Percentiles rank a stretch among this genome's conserved stretches.
Conservation (phyloP, 768 basidiomycete genomes). For the Pleurotus ostreatus region DNA sequence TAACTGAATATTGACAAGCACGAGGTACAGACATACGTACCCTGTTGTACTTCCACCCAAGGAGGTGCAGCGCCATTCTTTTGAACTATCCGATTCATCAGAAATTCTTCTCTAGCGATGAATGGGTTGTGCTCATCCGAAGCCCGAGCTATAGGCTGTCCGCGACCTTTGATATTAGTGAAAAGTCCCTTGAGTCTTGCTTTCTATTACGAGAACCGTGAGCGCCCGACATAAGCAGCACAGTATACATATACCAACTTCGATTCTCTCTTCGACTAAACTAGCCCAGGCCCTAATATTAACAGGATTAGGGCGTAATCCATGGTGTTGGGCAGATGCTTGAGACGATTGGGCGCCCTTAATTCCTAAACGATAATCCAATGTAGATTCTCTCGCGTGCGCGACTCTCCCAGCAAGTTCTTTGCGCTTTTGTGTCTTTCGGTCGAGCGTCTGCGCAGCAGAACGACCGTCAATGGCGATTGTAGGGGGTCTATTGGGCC, state of each 20-base stretch:
- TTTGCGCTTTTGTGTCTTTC: conserved; percentile 47
- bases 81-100: conserved; percentile 85
- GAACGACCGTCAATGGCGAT: conserved; percentile 30
- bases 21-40: conserved; percentile 29
- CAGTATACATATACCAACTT: conserved; percentile 41
- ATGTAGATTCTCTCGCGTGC: conserved; percentile 62
- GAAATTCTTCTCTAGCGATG: conserved; percentile 73
- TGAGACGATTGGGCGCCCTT: conserved; percentile 17
- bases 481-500: conserved; percentile 12
- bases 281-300: conserved; percentile 71
- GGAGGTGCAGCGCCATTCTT: conserved; percentile 79
- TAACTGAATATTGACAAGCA: background rate
- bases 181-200: conserved; percentile 67
- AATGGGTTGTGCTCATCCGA: conserved; percentile 46
- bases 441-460: conserved; percentile 31
- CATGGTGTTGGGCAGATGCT: conserved; percentile 3
- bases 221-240: background rate
- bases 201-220: conserved; percentile 35
- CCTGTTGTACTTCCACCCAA: conserved; percentile 81
- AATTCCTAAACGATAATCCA: conserved; percentile 74
- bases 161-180: conserved; percentile 65
- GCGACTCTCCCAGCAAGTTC: conserved; percentile 53
- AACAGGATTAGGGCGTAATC: conserved; percentile 47
- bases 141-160: conserved; percentile 33
- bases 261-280: conserved; percentile 76